Conservation (phyloP, 495 filamentous ascomycete species). For the Darksidea phi region DNA sequence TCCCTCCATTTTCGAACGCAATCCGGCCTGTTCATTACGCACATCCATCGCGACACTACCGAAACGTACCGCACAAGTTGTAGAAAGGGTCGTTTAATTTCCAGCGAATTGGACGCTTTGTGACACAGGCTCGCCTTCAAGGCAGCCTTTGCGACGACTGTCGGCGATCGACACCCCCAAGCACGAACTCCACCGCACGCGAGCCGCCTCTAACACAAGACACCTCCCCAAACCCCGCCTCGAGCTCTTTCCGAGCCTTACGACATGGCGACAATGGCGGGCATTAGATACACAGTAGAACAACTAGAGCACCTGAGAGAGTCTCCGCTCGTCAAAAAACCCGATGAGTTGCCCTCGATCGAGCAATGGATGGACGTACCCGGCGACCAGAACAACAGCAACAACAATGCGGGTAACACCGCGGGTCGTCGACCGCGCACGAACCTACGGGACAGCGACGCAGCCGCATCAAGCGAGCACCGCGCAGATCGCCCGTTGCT, state of each 20-base stretch:
- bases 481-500: conserved; percentile 25
- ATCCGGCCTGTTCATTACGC: not conserved
- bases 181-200: not conserved
- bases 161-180: not conserved
- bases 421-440: conserved; percentile 21
- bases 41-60: not conserved
- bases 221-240: not conserved
- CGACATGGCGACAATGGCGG: conserved; percentile 30
- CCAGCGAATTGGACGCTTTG: conserved; percentile 2
- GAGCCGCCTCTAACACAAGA: not conserved
- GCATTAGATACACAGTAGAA: conserved; percentile 66
- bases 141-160: conserved; percentile 21
- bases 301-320: conserved; percentile 73
- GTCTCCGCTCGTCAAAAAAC: conserved; percentile 84
- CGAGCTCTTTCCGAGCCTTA: not conserved
- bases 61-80: not conserved
- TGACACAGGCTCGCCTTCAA: conserved; percentile 12
- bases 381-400: conserved; percentile 25
- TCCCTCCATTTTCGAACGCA: not conserved
- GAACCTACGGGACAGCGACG: conserved; percentile 12
- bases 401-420: conserved; percentile 1
- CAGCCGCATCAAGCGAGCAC: conserved; percentile 14
- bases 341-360: conserved; percentile 73
- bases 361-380: conserved; percentile 92
- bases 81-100: not conserved